These are phyloP conservation scores for Populus hybrid DNA, from an alignment of 441 rosid species.

Conservation along the genomic window DNA sequence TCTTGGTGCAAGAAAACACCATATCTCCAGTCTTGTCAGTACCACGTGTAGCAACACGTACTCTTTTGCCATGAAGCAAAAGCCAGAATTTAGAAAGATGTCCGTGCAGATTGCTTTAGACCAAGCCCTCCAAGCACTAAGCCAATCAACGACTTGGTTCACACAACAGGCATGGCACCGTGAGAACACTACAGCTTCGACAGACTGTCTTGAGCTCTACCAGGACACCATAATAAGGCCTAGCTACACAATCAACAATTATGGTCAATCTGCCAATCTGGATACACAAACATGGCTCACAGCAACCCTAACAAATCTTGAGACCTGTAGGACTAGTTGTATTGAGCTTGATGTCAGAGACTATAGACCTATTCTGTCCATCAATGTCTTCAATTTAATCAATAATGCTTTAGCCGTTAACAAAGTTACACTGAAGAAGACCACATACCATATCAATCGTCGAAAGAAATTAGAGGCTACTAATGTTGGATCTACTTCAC, in stretches of 20 bases:
- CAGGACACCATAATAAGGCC: not conserved
- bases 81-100: no score
- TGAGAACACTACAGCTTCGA: not conserved
- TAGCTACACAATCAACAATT: not conserved
- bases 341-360: constrained; percentile 55
- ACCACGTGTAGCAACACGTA: no score
- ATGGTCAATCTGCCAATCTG: not conserved
- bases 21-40: no score
- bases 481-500: not conserved
- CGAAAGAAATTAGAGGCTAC: not conserved
- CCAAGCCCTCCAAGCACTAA: no score
- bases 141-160: no score
- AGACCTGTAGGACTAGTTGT: constrained; percentile 68
- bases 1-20: no score
- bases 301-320: constrained; percentile 67
- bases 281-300: constrained; percentile 89
- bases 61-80: no score
- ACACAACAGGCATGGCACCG: not conserved
- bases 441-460: not conserved
- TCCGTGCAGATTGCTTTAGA: no score
- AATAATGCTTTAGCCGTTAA: constrained; percentile 53
- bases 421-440: constrained; percentile 50
- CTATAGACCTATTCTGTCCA: constrained; percentile 50
- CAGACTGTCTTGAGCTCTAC: not conserved
- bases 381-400: constrained; percentile 55